Evolutionary conservation across 2,329 filamentous ascomycete genomes (phyloP), one percentile per base, ranked within the genome.

Genomic region (Dothideomycetes sp.): DNA sequence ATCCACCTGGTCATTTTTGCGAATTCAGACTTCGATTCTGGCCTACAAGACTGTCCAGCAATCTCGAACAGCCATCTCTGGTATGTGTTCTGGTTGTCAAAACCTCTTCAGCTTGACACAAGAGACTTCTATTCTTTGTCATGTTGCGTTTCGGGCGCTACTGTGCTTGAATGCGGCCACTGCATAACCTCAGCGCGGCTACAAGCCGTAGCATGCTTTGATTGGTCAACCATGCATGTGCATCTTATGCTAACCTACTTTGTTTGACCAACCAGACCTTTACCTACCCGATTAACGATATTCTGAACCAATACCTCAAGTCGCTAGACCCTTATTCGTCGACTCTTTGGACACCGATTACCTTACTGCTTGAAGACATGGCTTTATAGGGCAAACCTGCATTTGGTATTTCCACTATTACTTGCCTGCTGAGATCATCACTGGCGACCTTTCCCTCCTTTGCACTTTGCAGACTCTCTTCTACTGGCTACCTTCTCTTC

Each of bases 121-220:
- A 33, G 27, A 19, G 16, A 16, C 17, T 20, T 33, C 30, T 33
- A 27, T 40, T 12, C 20, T 25, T 27, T 20, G 8, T 40, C 29
- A 40, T 20, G 24, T 22, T 25, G 16, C 11, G 17, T 19, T 25
- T 12, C 37, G 37, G 37, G 37, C 37, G 37, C 37, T 39, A 39
- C 36, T 39, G 36, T 28, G 31, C 36, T 31, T 29, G n/a, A 40
- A 40, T 40, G 37, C 37, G 29, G 29, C 29, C 6, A 22, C 37
- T 40, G 37, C 37, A 40, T 40, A 22, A 33, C 22, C 37, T 29
- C 37, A 32, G 37, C 28, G 37, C 37, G 37, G 37, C 37, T 33
- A 41, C 30, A 41, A 8, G 27, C 32, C 32, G 40, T 25, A 16
- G 23, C 8, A 8, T 31, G 13, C 23, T 19, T 20, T 34, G 40